Evolutionary conservation across 2,329 filamentous ascomycete species (phyloP).

Genomic region (Xylariaceae sp.): DNA sequence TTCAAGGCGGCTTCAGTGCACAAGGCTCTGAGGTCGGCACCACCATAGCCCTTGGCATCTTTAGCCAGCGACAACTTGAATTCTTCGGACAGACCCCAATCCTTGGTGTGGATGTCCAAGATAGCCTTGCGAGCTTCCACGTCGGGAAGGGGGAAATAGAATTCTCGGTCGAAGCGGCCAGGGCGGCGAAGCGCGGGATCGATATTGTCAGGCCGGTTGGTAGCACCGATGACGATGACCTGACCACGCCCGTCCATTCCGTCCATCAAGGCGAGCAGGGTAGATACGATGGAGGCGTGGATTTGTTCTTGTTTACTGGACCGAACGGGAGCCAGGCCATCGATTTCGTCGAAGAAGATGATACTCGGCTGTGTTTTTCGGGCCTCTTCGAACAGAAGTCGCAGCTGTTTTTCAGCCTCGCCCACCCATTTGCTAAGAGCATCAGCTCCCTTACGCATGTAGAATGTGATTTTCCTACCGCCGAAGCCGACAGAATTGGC

Average conservation of each 20-base stretch:
- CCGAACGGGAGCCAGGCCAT: conserved; percentile 88
- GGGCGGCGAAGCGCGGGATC: conserved; percentile 92
- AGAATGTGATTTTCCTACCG: conserved; percentile 94
- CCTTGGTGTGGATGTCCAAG: conserved; percentile 89
- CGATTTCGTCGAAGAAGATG: conserved; percentile 99
- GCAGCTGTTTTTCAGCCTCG: conserved; percentile 91
- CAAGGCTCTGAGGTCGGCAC: conserved; percentile 86
- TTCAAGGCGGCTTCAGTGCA: conserved; percentile 96
- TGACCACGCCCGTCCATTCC: conserved; percentile 98
- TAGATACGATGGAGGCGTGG: conserved; percentile 94
- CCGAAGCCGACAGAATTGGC: conserved; percentile 86
- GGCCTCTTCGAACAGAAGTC: conserved; percentile 91
- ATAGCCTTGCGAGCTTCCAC: conserved; percentile 75
- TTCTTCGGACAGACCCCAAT: conserved; percentile 74
- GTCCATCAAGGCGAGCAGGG: conserved; percentile 89
- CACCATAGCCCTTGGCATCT: conserved; percentile 91
- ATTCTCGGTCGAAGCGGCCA: conserved; percentile 93
- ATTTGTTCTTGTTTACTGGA: conserved; percentile 99
- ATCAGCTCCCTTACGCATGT: conserved; percentile 98
- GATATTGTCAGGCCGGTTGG: conserved; percentile 92
- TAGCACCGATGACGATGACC: conserved; percentile 98
- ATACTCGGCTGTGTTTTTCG: conserved; percentile 95
- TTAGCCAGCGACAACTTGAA: conserved; percentile 84
- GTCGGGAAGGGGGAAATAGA: conserved; percentile 93
- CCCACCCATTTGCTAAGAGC: conserved; percentile 98